Base-by-base conservation (phyloP, 106 monocot species). In the Xerophyta viscosa region DNA sequence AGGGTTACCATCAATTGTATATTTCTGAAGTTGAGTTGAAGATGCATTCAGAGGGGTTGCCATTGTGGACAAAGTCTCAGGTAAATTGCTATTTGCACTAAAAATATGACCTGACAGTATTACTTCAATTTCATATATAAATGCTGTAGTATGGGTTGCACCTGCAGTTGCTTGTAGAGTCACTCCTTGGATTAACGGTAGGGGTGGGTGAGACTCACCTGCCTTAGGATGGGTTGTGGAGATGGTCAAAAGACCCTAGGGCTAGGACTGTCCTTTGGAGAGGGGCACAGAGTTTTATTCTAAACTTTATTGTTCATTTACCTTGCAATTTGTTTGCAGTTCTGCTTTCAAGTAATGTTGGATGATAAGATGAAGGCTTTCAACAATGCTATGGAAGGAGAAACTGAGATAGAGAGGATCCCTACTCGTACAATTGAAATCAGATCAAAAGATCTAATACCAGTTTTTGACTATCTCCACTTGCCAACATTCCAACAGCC, bases 1-100 rank as follows among this genome's bases (percentile, higher is more conserved):
- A 94, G 43, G 92, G 77, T 50, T 74, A 64, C 50, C 64, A 74
- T 46, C 71, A 67, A 36, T 54, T 65, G 28, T 81, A 81, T 64
- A 74, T 93, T 52, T 93, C 93, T 61, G 80, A 88, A 61, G 80
- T 80, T 64, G 93, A 93, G 59, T 72, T 93, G 59, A 74, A 80
- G 43, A 87, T 67, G 54, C 88, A 93, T 75, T 56, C 67, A 58
- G 62, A 48, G 37, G 50, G 30, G 52, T 24, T 46, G 14, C 80
- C 83, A 37, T 53, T 93, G 23, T 93, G 93, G 93, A 63, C 71
- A 29, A 80, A 61, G 68, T 66, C 79, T 59, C 9, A 46, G 46
- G 46, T 46, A 19, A 19, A 7, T 2, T 46, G 15, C 46, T 46
- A 13, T 6, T 19, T 20, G 51, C 8, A n/a, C n/a, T n/a, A n/a